Conservation (phyloP, 2,329 filamentous ascomycete species). For the Cladosporium sp. region DNA sequence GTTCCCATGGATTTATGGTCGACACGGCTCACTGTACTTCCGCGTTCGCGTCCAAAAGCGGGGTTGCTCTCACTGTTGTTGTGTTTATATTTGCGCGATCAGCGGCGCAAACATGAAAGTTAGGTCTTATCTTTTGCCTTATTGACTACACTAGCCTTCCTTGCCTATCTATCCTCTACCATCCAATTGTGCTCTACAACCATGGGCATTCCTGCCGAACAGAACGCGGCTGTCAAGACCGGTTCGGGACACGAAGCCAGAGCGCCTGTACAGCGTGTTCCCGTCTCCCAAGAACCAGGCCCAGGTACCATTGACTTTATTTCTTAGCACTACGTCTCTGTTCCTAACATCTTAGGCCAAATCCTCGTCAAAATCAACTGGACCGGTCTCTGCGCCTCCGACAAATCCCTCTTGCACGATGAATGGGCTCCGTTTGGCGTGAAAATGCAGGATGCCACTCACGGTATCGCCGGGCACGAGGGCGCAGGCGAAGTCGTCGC, state of each 20-base stretch:
- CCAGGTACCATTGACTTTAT: conserved; percentile 22
- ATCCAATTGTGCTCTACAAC: not conserved
- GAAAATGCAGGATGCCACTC: conserved; percentile 32
- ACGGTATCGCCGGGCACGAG: conserved; percentile 38
- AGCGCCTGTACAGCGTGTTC: conserved; percentile 37
- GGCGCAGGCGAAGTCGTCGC: conserved; percentile 37
- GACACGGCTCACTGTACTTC: not conserved
- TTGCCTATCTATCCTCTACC: not conserved
- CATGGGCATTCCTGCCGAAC: conserved; percentile 38
- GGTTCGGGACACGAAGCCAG: conserved; percentile 36
- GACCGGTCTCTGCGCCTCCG: conserved; percentile 37
- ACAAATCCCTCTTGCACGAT: conserved; percentile 42
- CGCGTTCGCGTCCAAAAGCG: not conserved
- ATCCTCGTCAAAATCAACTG: conserved; percentile 43
- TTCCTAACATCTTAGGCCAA: conserved; percentile 28
- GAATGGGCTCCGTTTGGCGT: conserved; percentile 40
- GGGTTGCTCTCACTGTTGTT: not conserved
- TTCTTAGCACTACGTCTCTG: no score
- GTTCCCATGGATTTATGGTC: not conserved
- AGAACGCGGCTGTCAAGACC: conserved; percentile 41
- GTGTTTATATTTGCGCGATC: not conserved
- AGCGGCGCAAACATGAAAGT: not conserved
- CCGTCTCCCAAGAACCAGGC: conserved; percentile 35
- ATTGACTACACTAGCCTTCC: not conserved
- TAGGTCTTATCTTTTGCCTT: not conserved